Conservation (phyloP, 2,329 filamentous ascomycete genomes). For the Celoporthe dispersa region DNA sequence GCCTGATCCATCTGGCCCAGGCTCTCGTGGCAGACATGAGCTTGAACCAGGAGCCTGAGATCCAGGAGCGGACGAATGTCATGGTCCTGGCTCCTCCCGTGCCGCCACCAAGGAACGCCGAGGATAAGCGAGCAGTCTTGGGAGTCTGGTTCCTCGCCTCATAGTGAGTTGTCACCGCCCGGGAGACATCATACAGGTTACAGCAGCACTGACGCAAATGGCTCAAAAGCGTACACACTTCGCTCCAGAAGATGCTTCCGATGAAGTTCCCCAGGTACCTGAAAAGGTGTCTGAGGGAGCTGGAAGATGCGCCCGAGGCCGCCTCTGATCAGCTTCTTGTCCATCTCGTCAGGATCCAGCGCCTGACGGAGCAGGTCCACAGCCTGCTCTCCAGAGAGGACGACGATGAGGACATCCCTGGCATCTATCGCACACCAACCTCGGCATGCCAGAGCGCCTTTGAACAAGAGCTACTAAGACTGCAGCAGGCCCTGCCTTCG, state of each 20-base stretch:
- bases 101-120: constrained; percentile 48
- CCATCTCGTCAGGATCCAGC: constrained; percentile 53
- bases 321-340: constrained; percentile 52
- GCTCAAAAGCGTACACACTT: constrained; percentile 44
- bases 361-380: constrained; percentile 55
- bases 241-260: constrained; percentile 50
- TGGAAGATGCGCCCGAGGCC: constrained; percentile 50
- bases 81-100: constrained; percentile 47
- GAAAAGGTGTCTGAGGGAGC: constrained; percentile 52
- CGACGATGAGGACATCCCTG: constrained; percentile 39
- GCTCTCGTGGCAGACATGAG: constrained; percentile 53
- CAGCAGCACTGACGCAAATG: constrained; percentile 6
- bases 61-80: constrained; percentile 48
- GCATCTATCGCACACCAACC: constrained; percentile 45
- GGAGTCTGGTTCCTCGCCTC: constrained; percentile 60
- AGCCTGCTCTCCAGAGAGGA: constrained; percentile 45
- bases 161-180: constrained; percentile 45
- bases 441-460: constrained; percentile 53
- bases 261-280: constrained; percentile 58
- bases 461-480: constrained; percentile 49
- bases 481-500: constrained; percentile 42
- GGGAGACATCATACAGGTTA: neutral
- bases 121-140: constrained; percentile 56
- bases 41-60: constrained; percentile 46
- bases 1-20: constrained; percentile 52